phyloP scores from a whole-genome alignment of 495 filamentous ascomycete species.

The Hypoxylon perforatum region DNA sequence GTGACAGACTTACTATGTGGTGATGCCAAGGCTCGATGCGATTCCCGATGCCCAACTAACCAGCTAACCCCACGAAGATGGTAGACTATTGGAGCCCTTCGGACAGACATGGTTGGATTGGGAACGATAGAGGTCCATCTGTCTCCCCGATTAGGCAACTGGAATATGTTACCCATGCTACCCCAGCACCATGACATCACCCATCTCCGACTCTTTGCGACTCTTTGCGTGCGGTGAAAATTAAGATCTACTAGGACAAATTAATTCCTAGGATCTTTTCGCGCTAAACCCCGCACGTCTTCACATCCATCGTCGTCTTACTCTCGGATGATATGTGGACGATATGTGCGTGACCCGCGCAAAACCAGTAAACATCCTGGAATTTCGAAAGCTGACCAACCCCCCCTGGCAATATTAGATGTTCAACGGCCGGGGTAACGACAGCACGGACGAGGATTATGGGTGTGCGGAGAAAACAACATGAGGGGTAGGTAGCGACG shows the following conservation, averaged over 20 bases:
- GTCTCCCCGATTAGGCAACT: slow-evolving; percentile 34
- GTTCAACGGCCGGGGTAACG: slow-evolving; percentile 19
- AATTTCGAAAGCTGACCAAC: slow-evolving; percentile 32
- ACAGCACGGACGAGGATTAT: slow-evolving; percentile 10
- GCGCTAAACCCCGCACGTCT: slow-evolving; percentile 26
- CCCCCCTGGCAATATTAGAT: slow-evolving; percentile 22
- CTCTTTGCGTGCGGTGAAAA: slow-evolving; percentile 24
- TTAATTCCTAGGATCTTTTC: slow-evolving; percentile 27
- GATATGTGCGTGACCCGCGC: slow-evolving; percentile 38
- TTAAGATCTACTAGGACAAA: slow-evolving; percentile 38
- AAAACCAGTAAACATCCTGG: slow-evolving; percentile 38
- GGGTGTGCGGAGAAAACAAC: slow-evolving; percentile 24
- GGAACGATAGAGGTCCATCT: slow-evolving; percentile 25
- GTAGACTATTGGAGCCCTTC: slow-evolving; percentile 31
- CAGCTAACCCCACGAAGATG: slow-evolving; percentile 13
- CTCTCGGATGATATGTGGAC: slow-evolving; percentile 7
- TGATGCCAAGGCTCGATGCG: slow-evolving; percentile 16
- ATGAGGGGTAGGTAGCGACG: slow-evolving; percentile 26
- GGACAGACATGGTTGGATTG: slow-evolving; percentile 21
- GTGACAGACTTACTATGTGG: not conserved
- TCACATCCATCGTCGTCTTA: slow-evolving; percentile 11
- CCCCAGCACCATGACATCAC: slow-evolving; percentile 27
- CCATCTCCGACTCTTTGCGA: slow-evolving; percentile 1
- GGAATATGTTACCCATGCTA: no score
- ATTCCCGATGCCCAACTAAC: slow-evolving; percentile 21